A percentile compares a stretch with the other conserved stretches of the same genome.
These are phyloP conservation scores for Pestalotiopsis sp. DNA, from an alignment of 2,329 filamentous ascomycete species.

Conservation along the genomic window DNA sequence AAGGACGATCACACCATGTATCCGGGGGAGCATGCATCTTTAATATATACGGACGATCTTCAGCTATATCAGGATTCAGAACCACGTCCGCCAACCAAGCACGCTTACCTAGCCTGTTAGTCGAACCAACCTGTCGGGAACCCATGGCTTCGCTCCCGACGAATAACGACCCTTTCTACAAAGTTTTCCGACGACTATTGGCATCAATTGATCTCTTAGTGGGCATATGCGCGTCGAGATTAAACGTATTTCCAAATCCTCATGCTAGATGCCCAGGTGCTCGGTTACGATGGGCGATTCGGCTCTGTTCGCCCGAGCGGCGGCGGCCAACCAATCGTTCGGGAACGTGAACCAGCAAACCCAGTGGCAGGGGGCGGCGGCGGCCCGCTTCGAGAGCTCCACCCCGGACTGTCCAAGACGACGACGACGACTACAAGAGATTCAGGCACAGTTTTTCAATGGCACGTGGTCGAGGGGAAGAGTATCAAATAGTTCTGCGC, in stretches of 20 bases:
- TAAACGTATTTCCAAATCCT: background rate
- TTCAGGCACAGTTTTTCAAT: background rate
- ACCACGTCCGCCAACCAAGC: background rate
- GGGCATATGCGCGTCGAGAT: background rate
- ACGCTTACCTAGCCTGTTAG: background rate
- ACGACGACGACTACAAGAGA: background rate
- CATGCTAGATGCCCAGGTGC: background rate
- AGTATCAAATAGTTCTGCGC: background rate
- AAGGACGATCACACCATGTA: background rate
- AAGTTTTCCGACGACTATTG: background rate
- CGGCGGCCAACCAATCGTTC: constrained; percentile 5
- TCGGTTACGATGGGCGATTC: background rate
- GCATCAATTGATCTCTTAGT: background rate
- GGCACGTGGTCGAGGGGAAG: background rate
- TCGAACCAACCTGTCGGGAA: background rate
- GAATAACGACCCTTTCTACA: background rate
- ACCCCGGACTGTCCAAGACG: background rate
- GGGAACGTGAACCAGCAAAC: constrained; percentile 8
- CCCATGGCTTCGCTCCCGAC: background rate
- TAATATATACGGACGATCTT: background rate
- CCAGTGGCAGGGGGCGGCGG: constrained; percentile 1
- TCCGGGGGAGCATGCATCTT: background rate
- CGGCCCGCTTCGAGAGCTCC: background rate
- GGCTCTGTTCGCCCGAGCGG: background rate
- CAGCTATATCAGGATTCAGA: background rate